These are phyloP conservation scores for Penicillium sp. DNA, from an alignment of 2,329 filamentous ascomycete genomes.

Conservation along the genomic window DNA sequence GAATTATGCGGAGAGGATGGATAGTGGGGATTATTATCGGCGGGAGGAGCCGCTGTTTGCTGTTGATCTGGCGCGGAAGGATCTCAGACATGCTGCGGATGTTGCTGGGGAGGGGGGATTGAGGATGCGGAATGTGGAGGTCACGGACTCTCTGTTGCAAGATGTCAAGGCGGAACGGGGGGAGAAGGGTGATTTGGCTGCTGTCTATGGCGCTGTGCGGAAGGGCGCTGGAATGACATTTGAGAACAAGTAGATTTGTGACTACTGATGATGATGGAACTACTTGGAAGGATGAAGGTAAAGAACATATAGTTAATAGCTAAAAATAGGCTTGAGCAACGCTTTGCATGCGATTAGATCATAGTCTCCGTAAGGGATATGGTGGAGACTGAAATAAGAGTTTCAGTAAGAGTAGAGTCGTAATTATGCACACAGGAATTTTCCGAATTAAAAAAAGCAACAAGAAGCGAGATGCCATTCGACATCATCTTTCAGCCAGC, in stretches of 20 bases:
- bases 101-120: constrained; percentile 66
- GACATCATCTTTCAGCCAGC: not conserved
- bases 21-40: constrained; percentile 73
- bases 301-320: not conserved
- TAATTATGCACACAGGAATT: constrained; percentile 18
- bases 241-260: constrained; percentile 56
- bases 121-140: constrained; percentile 65
- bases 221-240: constrained; percentile 73
- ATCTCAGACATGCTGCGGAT: constrained; percentile 71
- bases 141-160: constrained; percentile 69
- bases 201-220: constrained; percentile 78
- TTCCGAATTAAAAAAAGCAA: constrained; percentile 10
- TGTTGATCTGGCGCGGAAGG: constrained; percentile 80
- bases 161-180: constrained; percentile 70
- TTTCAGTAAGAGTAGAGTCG: constrained; percentile 14
- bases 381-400: constrained; percentile 7
- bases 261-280: constrained; percentile 3
- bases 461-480: not conserved
- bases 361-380: constrained; percentile 8
- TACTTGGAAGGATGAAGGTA: not conserved
- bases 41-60: constrained; percentile 78
- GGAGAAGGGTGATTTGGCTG: constrained; percentile 74
- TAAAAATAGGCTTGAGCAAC: not conserved
- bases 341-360: constrained; percentile 7
- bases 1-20: constrained; percentile 74